Evolutionary conservation across 331 rosid species (phyloP), one percentile per base, ranked within the genome.

Genomic region (Quercus lobata): DNA sequence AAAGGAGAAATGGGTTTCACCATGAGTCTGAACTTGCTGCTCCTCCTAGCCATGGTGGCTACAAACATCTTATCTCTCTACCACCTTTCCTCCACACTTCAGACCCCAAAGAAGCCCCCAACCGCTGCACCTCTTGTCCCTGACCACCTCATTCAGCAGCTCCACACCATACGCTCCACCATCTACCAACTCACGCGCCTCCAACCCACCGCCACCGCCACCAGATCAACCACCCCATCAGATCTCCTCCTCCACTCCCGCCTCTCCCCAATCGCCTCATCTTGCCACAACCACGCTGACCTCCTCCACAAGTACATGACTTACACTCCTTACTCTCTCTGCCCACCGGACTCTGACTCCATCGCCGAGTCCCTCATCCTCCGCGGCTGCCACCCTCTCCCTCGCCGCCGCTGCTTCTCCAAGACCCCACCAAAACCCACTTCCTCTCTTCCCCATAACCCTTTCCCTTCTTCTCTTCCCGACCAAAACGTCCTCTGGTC

Each of bases 321-420:
- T 69, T 96, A 96, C 85, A 88, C 89, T 0, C 93, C 94, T 0
- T 96, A 90, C 86, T 83, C 94, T 1, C 72, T 65, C 69, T 96
- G 99, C 78, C 99, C 99, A 4, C 76, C 80, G 7, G 97, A 87
- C 80, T 79, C 92, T 4, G 96, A 90, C 74, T 54, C 30, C 27
- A 41, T 89, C 27, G 93, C 92, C 1, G 98, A 93, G 46, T 29
- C 94, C 4, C 88, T 96, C 9, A 87, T 85, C 55, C 92, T 96
- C 32, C 93, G 90, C 14, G 99, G 99, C 22, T 96, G 97, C 82
- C 99, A 93, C 83, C 99, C 98, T 0, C 99, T 96, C 80, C 98
- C 99, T 27, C 97, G 99, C 78, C 98, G 99, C 5, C 81, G 98
- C 1, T 96, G 99, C 79, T 96, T 96, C 82, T 74, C 98, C 41